These are phyloP conservation scores for Ceratocystis huliohia DNA, from an alignment of 2,329 filamentous ascomycete genomes.

Conservation along the genomic window DNA sequence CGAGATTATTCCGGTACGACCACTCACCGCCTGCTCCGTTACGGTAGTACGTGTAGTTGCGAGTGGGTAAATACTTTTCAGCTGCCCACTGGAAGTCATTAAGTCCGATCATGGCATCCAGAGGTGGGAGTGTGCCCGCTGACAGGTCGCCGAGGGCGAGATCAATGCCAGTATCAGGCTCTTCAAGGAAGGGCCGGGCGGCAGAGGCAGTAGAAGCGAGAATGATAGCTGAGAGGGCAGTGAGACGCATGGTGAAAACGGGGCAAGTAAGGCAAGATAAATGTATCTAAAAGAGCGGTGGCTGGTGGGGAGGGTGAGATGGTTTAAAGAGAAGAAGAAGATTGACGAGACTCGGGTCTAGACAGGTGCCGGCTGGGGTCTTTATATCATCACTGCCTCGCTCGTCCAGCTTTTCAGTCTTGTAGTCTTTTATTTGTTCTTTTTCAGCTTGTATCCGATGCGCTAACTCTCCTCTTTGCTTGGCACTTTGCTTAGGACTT, in stretches of 20 bases:
- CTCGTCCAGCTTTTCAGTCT: background rate
- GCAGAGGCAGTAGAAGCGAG: conserved; percentile 30
- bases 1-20: conserved; percentile 40
- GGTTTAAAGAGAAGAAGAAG: background rate
- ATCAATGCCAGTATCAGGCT: conserved; percentile 37
- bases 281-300: background rate
- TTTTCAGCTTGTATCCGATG: too few species aligned
- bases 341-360: background rate
- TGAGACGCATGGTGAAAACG: conserved; percentile 17
- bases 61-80: conserved; percentile 31
- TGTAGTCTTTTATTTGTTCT: background rate
- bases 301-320: background rate
- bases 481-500: too few species aligned
- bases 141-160: conserved; percentile 29
- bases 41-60: conserved; percentile 38
- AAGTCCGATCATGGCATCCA: conserved; percentile 31
- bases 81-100: conserved; percentile 41
- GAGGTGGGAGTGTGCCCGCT: conserved; percentile 15
- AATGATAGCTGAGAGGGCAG: conserved; percentile 23
- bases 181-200: conserved; percentile 34
- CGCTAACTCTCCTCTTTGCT: too few species aligned
- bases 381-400: background rate
- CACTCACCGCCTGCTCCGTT: conserved; percentile 38
- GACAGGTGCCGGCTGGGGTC: background rate
- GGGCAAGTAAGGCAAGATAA: background rate